Conservation (phyloP, 2,329 filamentous ascomycete genomes). For the Colletotrichum sp. region DNA sequence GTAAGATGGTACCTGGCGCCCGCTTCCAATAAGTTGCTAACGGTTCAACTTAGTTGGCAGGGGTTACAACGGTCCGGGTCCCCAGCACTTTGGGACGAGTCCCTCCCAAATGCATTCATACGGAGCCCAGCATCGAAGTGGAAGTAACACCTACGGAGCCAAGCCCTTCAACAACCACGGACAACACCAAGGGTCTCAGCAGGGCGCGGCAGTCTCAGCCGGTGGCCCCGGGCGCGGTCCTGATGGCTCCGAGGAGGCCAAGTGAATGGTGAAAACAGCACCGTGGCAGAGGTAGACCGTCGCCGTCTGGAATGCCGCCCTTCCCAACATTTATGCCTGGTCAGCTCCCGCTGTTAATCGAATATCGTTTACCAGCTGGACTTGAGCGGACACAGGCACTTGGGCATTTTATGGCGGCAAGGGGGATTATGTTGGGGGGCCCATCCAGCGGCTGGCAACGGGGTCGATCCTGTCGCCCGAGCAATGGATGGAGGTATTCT, state of each 20-base stretch:
- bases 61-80: constrained; percentile 62
- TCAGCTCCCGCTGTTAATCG: neutral
- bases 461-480: neutral
- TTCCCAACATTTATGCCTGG: neutral
- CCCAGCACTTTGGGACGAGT: constrained; percentile 69
- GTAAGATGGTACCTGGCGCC: constrained; percentile 54
- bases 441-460: neutral
- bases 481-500: neutral
- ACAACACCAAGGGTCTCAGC: constrained; percentile 43
- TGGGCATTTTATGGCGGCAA: neutral
- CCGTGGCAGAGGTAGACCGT: constrained; percentile 4
- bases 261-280: constrained; percentile 34
- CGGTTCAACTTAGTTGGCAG: constrained; percentile 59
- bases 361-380: neutral
- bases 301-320: neutral
- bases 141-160: constrained; percentile 56
- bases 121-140: constrained; percentile 63
- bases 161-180: constrained; percentile 50
- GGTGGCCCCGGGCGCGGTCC: constrained; percentile 33
- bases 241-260: constrained; percentile 50
- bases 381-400: neutral
- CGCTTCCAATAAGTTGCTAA: constrained; percentile 36
- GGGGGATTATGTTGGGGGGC: neutral
- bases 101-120: constrained; percentile 71
- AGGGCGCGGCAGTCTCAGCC: constrained; percentile 41